Percentiles rank a stretch among this genome's conserved stretches.
phyloP scores from a whole-genome alignment of 805 yeast genomes.

The Saturnispora bothae region DNA sequence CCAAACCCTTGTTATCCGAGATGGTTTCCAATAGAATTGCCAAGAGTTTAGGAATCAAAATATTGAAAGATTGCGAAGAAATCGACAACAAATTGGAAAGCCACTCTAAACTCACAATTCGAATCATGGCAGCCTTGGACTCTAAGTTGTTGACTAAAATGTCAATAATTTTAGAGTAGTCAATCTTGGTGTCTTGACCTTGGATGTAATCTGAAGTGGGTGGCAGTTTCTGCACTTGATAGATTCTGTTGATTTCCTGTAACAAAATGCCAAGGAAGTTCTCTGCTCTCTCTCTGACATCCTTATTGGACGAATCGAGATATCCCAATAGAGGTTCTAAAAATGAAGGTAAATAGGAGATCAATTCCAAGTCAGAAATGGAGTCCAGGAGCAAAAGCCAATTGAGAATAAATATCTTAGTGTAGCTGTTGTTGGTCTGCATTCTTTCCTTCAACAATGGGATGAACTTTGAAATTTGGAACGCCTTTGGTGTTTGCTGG shows the following conservation, averaged over 20 bases:
- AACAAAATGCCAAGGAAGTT: slow-evolving; percentile 64
- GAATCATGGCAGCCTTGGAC: slow-evolving; percentile 64
- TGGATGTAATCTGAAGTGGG: slow-evolving; percentile 41
- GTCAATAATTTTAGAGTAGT: slow-evolving; percentile 69
- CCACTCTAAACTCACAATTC: slow-evolving; percentile 76
- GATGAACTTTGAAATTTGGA: slow-evolving; percentile 76
- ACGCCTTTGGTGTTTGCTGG: slow-evolving; percentile 53
- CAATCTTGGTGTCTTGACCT: slow-evolving; percentile 75
- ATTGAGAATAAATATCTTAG: slow-evolving; percentile 81
- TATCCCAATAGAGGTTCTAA: slow-evolving; percentile 75
- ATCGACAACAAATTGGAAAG: slow-evolving; percentile 59
- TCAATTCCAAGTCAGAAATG: slow-evolving; percentile 81
- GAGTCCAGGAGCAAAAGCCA: slow-evolving; percentile 92
- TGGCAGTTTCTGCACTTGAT: slow-evolving; percentile 51
- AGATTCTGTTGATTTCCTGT: slow-evolving; percentile 70
- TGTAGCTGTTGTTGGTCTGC: slow-evolving; percentile 85
- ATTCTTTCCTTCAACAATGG: slow-evolving; percentile 88
- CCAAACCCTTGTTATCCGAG: slow-evolving; percentile 39
- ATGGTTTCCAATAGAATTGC: slow-evolving; percentile 56
- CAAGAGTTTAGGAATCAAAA: slow-evolving; percentile 64
- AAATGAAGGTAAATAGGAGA: slow-evolving; percentile 81
- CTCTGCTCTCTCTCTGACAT: slow-evolving; percentile 78
- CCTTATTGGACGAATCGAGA: slow-evolving; percentile 73
- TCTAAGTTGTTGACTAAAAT: slow-evolving; percentile 75
- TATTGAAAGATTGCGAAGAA: slow-evolving; percentile 65